Percentiles rank a stretch among this genome's conserved stretches.
Evolutionary conservation across 495 filamentous ascomycete species (phyloP).

Genomic region (Penicillium verhagenii): DNA sequence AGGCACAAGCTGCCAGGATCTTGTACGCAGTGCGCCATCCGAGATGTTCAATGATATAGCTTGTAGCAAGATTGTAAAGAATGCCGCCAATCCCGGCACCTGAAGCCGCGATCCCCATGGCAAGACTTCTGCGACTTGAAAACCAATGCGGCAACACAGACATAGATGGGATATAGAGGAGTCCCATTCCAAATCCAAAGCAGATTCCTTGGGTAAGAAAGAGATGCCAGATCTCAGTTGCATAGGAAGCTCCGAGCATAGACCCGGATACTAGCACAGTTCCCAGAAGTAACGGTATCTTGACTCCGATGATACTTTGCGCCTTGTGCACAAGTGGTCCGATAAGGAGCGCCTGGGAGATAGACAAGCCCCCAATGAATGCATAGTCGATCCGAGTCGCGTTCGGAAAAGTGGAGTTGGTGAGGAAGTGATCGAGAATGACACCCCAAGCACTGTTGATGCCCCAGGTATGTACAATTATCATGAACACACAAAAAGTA

Average conservation of each 20-base stretch:
- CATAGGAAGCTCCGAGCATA: constrained; percentile 48
- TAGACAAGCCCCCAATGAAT: constrained; percentile 10
- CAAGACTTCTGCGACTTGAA: constrained; percentile 43
- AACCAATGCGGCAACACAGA: constrained; percentile 55
- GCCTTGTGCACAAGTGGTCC: constrained; percentile 12
- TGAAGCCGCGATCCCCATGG: constrained; percentile 47
- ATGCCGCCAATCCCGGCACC: constrained; percentile 54
- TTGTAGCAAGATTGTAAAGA: constrained; percentile 45
- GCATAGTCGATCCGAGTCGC: constrained; percentile 12
- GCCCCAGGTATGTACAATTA: constrained; percentile 46
- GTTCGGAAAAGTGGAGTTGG: constrained; percentile 4
- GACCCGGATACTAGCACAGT: constrained; percentile 35
- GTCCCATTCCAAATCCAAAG: constrained; percentile 52
- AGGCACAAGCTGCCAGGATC: constrained; percentile 61
- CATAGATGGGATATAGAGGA: constrained; percentile 47
- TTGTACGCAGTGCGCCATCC: constrained; percentile 66
- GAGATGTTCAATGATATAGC: constrained; percentile 23
- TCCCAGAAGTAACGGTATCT: constrained; percentile 41
- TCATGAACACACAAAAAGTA: constrained; percentile 28
- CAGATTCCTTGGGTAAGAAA: constrained; percentile 51
- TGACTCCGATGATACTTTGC: constrained; percentile 39
- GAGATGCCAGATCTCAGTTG: constrained; percentile 47
- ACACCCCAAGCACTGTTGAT: constrained; percentile 25
- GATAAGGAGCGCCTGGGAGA: constrained; percentile 2
- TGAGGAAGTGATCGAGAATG: constrained; percentile 8